Evolutionary conservation across 1,284 basidiomycete species (phyloP).

Genomic region (Austroboletus niveus): DNA sequence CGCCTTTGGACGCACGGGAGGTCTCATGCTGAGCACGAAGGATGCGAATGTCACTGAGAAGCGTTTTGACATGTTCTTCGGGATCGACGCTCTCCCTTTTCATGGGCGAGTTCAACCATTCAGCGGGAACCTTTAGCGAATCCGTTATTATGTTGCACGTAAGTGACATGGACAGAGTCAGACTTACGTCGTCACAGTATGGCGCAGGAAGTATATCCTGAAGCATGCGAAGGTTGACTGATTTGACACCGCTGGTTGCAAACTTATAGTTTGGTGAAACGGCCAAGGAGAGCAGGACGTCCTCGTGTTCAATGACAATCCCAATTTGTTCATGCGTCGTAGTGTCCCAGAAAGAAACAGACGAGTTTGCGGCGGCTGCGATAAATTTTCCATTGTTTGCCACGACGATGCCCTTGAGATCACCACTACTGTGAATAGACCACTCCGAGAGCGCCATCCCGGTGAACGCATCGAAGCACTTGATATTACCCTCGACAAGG

Average conservation of each 20-base stretch:
- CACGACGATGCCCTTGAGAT: conserved; percentile 1
- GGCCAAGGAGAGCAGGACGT: conserved; percentile 2
- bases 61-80: conserved; percentile 2
- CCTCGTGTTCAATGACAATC: conserved; percentile 1
- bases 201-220: conserved; percentile 1
- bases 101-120: not conserved
- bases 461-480: conserved; percentile 1
- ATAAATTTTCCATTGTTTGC: conserved; percentile 11
- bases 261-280: conserved; percentile 9
- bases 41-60: not conserved
- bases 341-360: conserved; percentile 15
- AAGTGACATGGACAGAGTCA: no score
- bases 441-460: conserved; percentile 1
- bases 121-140: not conserved
- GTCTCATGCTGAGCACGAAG: conserved; percentile 8
- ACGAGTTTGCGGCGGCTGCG: not conserved
- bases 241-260: not conserved
- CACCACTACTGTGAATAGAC: not conserved
- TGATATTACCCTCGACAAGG: conserved; percentile 1
- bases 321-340: conserved; percentile 8
- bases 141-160: not conserved
- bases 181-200: not conserved
- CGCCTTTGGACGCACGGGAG: conserved; percentile 3
- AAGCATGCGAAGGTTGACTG: not conserved
- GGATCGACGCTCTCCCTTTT: not conserved